Evolutionary conservation across 2,329 filamentous ascomycete species (phyloP), one percentile per base, ranked within the genome.

Genomic region (Ophiocordyceps camponoti-saundersi): DNA sequence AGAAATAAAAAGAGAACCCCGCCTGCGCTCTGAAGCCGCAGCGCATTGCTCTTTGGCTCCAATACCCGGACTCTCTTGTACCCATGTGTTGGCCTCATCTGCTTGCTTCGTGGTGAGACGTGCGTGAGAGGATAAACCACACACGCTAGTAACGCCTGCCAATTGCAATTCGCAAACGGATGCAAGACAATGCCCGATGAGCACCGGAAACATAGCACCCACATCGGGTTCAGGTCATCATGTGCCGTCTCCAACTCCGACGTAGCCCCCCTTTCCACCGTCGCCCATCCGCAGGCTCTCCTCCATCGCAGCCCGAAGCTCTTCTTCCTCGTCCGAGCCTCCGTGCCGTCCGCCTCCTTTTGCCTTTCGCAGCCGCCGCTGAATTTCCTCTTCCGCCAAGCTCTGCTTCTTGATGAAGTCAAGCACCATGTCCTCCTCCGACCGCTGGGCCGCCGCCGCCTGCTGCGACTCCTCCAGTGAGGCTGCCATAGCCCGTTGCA

Each of bases 361-460:
- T 60, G 1, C 57, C 63, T 51, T 61, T 64, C 0, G 49, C 45
- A 55, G 52, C 32, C 58, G 54, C 46, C 59, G 53, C 12, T 66
- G 61, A 44, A 60, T 69, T 57, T 79, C 70, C 52, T 80, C 79
- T 62, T 90, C 85, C 0, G 75, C 70, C 41, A 86, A 58, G 59
- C 82, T 87, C 65, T 88, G 82, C 65, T 79, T 82, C 69, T 82
- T 84, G 40, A 87, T 72, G 60, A 85, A 87, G 55, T 87, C 82
- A 58, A 89, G 61, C 10, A 88, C 75, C 48, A 83, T 77, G 48
- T 86, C 76, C 57, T 89, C 82, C 56, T 88, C 83, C 0, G 70
- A 75, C 56, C 63, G 69, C 47, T 65, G 59, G 36, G 59, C 63
- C 44, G 61, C 59, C 44, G 61, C 59, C 34, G 67, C 62, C 4